These are phyloP conservation scores for Chloranthus sessilifolius DNA, from an alignment of 164 flowering plant species.

Conservation along the genomic window DNA sequence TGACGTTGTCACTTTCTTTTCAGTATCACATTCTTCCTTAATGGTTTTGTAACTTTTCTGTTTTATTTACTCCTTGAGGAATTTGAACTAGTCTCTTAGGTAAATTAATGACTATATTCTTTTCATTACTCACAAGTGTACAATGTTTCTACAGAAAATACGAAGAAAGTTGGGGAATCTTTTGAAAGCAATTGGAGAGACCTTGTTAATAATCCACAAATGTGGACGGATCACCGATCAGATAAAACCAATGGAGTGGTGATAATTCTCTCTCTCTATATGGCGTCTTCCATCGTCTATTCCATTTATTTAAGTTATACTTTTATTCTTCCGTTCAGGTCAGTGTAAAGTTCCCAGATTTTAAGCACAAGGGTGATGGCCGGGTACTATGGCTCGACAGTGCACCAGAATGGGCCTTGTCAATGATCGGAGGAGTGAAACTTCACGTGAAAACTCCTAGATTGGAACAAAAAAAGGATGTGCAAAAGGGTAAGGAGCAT, in stretches of 20 bases:
- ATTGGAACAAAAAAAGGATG: neutral
- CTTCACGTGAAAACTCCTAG: slow-evolving; percentile 11
- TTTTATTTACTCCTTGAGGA: too few species aligned
- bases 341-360: slow-evolving; percentile 16
- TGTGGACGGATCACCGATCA: slow-evolving; percentile 4
- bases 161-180: neutral
- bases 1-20: too few species aligned
- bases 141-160: neutral
- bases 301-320: too few species aligned
- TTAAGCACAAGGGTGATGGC: slow-evolving; percentile 15
- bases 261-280: neutral
- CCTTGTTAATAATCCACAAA: neutral
- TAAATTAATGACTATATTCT: too few species aligned
- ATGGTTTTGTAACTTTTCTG: too few species aligned
- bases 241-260: slow-evolving; percentile 8
- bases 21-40: too few species aligned
- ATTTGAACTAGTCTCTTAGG: too few species aligned
- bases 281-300: neutral
- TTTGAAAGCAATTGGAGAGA: slow-evolving; percentile 1
- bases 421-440: slow-evolving; percentile 1
- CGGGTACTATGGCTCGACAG: slow-evolving; percentile 9
- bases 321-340: neutral
- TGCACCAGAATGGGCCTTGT: slow-evolving; percentile 17
- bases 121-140: too few species aligned
- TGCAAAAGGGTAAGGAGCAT: too few species aligned